phyloP scores from a whole-genome alignment of 192 early-diverging fungal species.

The Entophlyctis helioformis region DNA sequence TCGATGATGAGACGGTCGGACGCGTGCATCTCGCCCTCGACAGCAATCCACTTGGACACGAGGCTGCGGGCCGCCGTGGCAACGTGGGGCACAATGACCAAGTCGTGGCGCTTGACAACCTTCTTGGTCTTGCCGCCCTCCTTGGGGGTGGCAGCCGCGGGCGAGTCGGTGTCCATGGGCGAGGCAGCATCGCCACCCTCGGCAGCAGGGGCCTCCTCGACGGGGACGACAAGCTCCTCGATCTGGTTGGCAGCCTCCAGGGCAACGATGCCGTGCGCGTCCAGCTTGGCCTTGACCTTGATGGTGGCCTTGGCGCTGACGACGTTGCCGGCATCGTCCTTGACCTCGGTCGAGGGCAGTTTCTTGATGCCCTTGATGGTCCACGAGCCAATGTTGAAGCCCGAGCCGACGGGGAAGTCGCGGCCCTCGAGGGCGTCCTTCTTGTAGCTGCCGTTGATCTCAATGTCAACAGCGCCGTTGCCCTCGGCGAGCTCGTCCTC shows the following conservation, averaged over 20 bases:
- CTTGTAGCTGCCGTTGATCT: constrained; percentile 69
- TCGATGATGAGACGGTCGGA: constrained; percentile 83
- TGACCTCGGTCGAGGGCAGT: constrained; percentile 40
- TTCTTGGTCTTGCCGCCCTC: constrained; percentile 80
- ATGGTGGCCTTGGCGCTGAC: constrained; percentile 62
- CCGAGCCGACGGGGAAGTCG: constrained; percentile 67
- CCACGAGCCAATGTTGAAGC: constrained; percentile 71
- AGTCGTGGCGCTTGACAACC: constrained; percentile 75
- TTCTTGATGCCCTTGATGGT: constrained; percentile 70
- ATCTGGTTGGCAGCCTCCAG: constrained; percentile 79
- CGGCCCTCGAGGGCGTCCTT: constrained; percentile 34
- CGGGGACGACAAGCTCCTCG: constrained; percentile 61
- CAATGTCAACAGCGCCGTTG: constrained; percentile 45
- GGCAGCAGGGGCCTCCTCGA: constrained; percentile 55
- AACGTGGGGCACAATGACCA: constrained; percentile 56
- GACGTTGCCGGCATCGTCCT: too few relatives aligned
- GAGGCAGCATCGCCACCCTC: constrained; percentile 36
- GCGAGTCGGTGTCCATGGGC: constrained; percentile 11
- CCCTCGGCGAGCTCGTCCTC: constrained; percentile 31
- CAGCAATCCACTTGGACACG: constrained; percentile 55
- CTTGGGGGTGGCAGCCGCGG: constrained; percentile 22
- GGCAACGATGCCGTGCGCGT: constrained; percentile 51
- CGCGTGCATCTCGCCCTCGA: constrained; percentile 74
- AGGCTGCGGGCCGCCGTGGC: constrained; percentile 43
- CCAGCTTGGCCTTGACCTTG: constrained; percentile 86